Percentiles rank a stretch among this genome's conserved stretches.
Evolutionary conservation across 148 eudicot species (phyloP).

Genomic region (Rhododendron molle): DNA sequence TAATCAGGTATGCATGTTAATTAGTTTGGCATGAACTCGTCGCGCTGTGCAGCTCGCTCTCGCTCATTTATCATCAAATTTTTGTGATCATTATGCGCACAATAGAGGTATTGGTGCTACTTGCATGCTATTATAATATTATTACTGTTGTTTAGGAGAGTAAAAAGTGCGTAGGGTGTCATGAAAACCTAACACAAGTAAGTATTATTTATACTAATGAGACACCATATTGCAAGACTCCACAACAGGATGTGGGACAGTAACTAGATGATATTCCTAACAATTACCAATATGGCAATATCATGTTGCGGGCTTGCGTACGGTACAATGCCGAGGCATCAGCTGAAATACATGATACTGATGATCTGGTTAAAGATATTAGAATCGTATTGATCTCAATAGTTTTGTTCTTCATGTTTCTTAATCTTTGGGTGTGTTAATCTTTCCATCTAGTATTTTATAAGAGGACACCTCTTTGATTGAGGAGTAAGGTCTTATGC

Average conservation of each 20-base stretch:
- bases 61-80: not conserved
- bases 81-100: no score
- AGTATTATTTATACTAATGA: not conserved
- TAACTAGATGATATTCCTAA: not conserved
- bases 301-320: not conserved
- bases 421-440: not conserved
- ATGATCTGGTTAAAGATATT: not conserved
- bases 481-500: slow-evolving; percentile 65
- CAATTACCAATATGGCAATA: not conserved
- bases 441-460: not conserved
- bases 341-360: not conserved
- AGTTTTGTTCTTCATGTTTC: not conserved
- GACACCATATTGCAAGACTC: not conserved
- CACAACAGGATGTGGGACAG: not conserved
- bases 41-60: not conserved
- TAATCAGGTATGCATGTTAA: not conserved
- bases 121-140: not conserved
- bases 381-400: not conserved
- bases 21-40: not conserved
- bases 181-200: not conserved
- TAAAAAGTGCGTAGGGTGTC: not conserved
- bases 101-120: not conserved
- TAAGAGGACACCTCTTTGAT: not conserved
- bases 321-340: not conserved
- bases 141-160: not conserved